phyloP scores from a whole-genome alignment of 768 basidiomycete genomes.

The Sutorius australiensis region DNA sequence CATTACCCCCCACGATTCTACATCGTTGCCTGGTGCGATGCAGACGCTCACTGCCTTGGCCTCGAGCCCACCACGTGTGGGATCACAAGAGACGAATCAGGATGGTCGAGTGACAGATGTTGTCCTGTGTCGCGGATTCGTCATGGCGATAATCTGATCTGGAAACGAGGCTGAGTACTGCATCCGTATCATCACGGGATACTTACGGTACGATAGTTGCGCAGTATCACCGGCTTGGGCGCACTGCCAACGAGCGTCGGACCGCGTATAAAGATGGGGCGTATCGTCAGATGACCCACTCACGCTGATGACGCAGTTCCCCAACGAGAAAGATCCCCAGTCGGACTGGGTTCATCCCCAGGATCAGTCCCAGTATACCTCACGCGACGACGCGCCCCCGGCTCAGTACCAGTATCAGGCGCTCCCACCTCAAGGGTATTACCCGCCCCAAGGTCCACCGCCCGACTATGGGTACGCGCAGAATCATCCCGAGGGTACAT shows the following conservation, averaged over 20 bases:
- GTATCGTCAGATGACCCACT: not conserved
- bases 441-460: constrained; percentile 9
- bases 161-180: not conserved
- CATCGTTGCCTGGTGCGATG: not conserved
- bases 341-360: constrained; percentile 12
- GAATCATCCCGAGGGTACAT: not conserved
- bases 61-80: not conserved
- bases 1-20: constrained; percentile 2
- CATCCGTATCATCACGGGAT: too few species aligned
- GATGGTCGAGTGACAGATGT: not conserved
- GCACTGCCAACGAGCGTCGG: not conserved
- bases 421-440: constrained; percentile 1
- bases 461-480: constrained; percentile 10
- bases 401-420: not conserved
- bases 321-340: constrained; percentile 25
- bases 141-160: not conserved
- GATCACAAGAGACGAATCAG: not conserved
- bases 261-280: too few species aligned
- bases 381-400: constrained; percentile 6
- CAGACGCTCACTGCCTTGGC: constrained; percentile 3
- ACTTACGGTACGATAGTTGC: not conserved
- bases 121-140: not conserved
- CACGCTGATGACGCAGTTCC: constrained; percentile 18
- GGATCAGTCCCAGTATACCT: constrained; percentile 3
- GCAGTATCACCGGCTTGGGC: not conserved